phyloP scores from a whole-genome alignment of 305 asterid species.

The Rubia balearica region DNA sequence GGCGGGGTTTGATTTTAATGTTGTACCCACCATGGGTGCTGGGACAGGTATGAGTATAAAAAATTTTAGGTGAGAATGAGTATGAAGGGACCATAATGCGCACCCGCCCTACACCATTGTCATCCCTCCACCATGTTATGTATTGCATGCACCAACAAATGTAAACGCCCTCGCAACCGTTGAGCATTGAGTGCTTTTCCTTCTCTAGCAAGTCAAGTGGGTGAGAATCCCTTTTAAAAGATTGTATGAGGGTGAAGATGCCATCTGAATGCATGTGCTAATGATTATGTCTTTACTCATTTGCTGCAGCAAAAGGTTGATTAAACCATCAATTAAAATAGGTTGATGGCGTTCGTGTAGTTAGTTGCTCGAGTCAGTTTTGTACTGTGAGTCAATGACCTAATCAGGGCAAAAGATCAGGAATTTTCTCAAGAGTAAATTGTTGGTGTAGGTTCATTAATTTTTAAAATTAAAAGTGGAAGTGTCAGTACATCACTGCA shows the following conservation, averaged over 20 bases:
- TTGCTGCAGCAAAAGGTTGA: background rate
- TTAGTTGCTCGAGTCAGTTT: background rate
- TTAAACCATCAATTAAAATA: background rate
- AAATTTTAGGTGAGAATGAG: no score
- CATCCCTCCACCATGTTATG: background rate
- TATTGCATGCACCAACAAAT: background rate
- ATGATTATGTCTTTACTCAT: background rate
- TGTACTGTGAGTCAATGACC: background rate
- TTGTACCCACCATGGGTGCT: no score
- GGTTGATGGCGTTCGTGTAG: background rate
- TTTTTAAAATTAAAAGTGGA: background rate
- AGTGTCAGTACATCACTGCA: background rate
- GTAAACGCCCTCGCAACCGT: background rate
- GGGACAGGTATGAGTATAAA: no score
- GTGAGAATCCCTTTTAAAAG: slow-evolving; percentile 6
- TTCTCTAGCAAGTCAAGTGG: background rate
- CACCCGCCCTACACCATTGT: no score
- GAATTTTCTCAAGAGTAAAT: background rate
- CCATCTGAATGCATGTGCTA: background rate
- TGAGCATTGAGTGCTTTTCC: background rate
- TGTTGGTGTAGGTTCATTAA: no score
- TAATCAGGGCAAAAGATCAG: background rate
- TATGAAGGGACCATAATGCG: no score
- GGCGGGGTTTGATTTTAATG: no score
- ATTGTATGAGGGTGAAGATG: background rate